phyloP scores from a whole-genome alignment of 2,329 filamentous ascomycete genomes.

The Trichophyton rubrum region DNA sequence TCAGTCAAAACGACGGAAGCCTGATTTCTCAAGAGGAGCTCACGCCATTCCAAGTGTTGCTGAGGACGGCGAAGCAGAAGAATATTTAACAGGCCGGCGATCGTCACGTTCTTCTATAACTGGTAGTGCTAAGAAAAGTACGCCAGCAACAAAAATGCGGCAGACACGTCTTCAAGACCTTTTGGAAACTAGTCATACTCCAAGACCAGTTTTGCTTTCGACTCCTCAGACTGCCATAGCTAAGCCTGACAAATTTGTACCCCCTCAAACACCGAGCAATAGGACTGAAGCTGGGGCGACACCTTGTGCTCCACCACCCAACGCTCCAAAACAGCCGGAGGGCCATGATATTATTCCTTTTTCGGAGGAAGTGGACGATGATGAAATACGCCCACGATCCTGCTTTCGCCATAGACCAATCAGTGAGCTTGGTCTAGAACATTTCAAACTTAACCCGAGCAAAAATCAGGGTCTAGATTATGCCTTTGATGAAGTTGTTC shows the following conservation, averaged over 20 bases:
- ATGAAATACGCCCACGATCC: not conserved
- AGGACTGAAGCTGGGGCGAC: not conserved
- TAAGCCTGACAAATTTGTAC: not conserved
- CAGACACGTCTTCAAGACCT: constrained; percentile 23
- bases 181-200: constrained; percentile 13
- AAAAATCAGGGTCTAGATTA: constrained; percentile 58
- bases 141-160: not conserved
- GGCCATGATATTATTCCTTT: not conserved
- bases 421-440: constrained; percentile 47
- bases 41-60: constrained; percentile 35
- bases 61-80: constrained; percentile 37
- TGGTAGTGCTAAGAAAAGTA: not conserved
- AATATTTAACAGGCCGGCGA: not conserved
- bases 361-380: not conserved
- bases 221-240: constrained; percentile 5
- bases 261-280: not conserved
- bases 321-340: not conserved
- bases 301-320: not conserved
- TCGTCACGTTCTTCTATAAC: not conserved
- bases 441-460: constrained; percentile 72
- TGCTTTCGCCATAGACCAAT: constrained; percentile 48
- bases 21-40: constrained; percentile 15
- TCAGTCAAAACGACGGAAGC: constrained; percentile 28
- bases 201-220: constrained; percentile 8
- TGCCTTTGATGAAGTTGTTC: constrained; percentile 63